Evolutionary conservation across 139 green algal genomes (phyloP), one percentile per base, ranked within the genome.

Genomic region (Picochlorum sp.): DNA sequence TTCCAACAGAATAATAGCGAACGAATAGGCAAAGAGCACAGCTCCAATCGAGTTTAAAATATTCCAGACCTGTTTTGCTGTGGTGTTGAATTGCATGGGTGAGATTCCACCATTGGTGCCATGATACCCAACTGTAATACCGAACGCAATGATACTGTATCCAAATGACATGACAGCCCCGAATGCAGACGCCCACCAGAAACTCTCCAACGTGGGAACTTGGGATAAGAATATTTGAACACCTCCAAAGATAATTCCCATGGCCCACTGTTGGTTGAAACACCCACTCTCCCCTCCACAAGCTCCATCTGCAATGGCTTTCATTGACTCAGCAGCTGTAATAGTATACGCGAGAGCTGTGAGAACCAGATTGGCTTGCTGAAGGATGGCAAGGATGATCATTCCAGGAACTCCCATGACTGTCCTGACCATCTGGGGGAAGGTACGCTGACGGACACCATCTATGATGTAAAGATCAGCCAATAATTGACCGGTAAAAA

Each of bases 361-460:
- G 0, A 77, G 64, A n/a, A 84, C 52, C 38, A 85, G 65, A 49
- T 77, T 83, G 15, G 66, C 16, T 23, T 80, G 64, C 65, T 85
- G 78, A 2, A 77, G 60, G 20, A 76, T 45, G 14, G 50, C 57
- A 18, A 79, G 45, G 0, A 56, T 62, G n/a, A 66, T 59, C 21
- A 31, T 44, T 20, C 54, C 52, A 20, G 30, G 37, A 7, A 16
- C 16, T 4, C 74, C 74, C 51, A 69, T 20, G 24, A 70, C 63
- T n/a, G 28, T 69, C 52, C 45, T 21, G 16, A 71, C 61, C 21
- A 51, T 55, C 14, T 68, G 21, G 0, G 45, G 26, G 23, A 66
- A 68, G 4, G 45, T 37, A 15, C 30, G 3, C 14, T 59, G 51
- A 18, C 63, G 37, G 24, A 38, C 26, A 45, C 60, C 66, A 14